Base-by-base conservation (phyloP, 2,329 filamentous ascomycete species). In the Zymoseptoria passerinii region DNA sequence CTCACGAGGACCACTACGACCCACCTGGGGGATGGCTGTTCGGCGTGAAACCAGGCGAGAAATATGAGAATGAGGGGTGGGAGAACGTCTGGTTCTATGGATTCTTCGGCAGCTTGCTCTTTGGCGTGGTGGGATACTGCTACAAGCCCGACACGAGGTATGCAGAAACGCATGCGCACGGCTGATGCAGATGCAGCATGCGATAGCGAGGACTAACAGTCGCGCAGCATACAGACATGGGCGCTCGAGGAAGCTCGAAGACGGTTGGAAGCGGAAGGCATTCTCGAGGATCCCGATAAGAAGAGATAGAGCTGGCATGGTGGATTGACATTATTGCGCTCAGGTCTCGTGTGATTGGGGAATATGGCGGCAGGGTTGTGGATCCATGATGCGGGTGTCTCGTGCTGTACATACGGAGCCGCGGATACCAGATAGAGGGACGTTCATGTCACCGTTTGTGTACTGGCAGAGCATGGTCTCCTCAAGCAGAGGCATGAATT, bases 61-160 rank as follows among this genome's bases (percentile, higher is more conserved):
- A 96, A 81, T 86, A 90, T 73, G 85, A 95, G 82, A 89, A 90
- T 75, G 94, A 99, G 79, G 94, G 92, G 55, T 99, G 94, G 94
- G 94, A 99, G 82, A 85, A 81, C 66, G 77, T 91, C 57, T 92
- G 88, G 80, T 87, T 87, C 73, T 89, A 89, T 73, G 91, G 92
- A 53, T 91, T 95, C 76, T 88, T 86, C 73, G 90, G 89, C 56
- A 87, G 85, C 70, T 77, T 95, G 70, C 76, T 84, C 28, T 80
- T 90, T 65, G 87, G 86, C 56, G 84, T 83, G 61, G 80, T 96
- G 65, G 90, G 88, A 65, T 90, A 96, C 78, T 90, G 90, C 63
- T 97, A 94, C 75, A 97, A 97, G 85, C 94, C 94, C 55, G 94
- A 99, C 81, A 97, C 92, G 64, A 95, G 90, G 94, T 99, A 82